Base-by-base conservation (phyloP, 1,284 basidiomycete species). In the Heterobasidion parviporum region DNA sequence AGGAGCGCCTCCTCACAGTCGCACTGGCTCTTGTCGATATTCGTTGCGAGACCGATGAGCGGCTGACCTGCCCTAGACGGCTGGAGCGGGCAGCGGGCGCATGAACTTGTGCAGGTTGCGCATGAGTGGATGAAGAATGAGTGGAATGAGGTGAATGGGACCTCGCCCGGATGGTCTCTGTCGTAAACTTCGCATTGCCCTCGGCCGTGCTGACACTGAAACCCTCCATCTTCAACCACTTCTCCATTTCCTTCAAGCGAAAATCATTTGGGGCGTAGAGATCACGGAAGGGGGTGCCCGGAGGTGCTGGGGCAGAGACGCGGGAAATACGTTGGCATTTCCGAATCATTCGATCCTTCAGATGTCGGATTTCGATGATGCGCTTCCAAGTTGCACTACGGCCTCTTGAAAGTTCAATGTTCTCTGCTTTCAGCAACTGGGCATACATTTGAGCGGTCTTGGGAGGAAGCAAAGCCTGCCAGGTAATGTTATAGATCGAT, bases 311-410 rank as follows among this genome's bases (percentile, higher is more conserved):
- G 12, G 73, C 69, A 52, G 67, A 64, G 60, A 69, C 74, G 61
- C 67, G 79, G 67, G 68, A 67, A 50, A 87, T 70, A 58, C 81
- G 78, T 61, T 82, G 81, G 66, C 83, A 87, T 63, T 88, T 88
- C 67, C 85, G 83, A 59, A 87, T 80, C 84, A 89, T 87, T 54
- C 86, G 78, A 65, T 88, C 87, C 70, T 88, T 88, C 62, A 89
- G 75, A 62, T 81, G 85, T 16, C 85, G 84, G 52, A 89, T 85
- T 64, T 86, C 77, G 59, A 87, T 72, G 62, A 89, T 77, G 57
- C 79, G 78, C 53, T 83, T 78, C 82, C 83, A 85, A 57, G 79
- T 78, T 16, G 82, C 74, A 35, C 71, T 63, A 5, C 71, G 70
- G 58, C 79, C 78, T 67, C 80, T 83, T 46, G 73, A 72, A 20